These are phyloP conservation scores for Yarrowia sp. DNA, from an alignment of 805 yeast species.

Conservation along the genomic window DNA sequence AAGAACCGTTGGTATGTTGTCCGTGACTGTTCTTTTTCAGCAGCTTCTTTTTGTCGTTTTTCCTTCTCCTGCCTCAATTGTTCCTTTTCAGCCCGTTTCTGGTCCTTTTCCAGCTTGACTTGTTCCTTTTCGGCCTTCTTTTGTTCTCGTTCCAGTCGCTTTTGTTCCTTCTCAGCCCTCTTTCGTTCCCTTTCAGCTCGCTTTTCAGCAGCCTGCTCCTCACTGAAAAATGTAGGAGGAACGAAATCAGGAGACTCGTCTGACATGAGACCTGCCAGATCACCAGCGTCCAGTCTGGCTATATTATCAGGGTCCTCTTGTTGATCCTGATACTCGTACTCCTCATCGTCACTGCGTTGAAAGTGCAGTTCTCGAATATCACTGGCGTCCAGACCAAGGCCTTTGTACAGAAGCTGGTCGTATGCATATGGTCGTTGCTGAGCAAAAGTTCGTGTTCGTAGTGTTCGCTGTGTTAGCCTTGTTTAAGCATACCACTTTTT, in stretches of 20 bases:
- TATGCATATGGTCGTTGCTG: conserved; percentile 14
- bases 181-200: background rate
- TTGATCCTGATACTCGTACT: conserved; percentile 20
- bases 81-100: background rate
- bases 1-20: background rate
- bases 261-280: conserved; percentile 9
- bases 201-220: background rate
- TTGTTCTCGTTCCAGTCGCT: background rate
- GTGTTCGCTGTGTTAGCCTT: conserved; percentile 3
- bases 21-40: too few relatives aligned
- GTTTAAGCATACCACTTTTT: background rate
- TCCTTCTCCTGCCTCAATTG: background rate
- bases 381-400: background rate
- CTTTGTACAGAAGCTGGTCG: background rate
- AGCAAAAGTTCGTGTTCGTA: conserved; percentile 3
- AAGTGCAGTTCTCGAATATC: conserved; percentile 7
- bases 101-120: background rate
- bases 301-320: conserved; percentile 1
- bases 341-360: conserved; percentile 2
- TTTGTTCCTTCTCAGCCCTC: background rate
- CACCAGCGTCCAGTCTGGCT: background rate
- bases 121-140: background rate
- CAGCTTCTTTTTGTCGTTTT: background rate
- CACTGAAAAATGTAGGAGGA: background rate
- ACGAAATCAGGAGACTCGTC: background rate